Percentiles rank a stretch among this genome's conserved stretches.
phyloP scores from a whole-genome alignment of 1,284 basidiomycete genomes.

The Cryptococcus maquisensis region DNA sequence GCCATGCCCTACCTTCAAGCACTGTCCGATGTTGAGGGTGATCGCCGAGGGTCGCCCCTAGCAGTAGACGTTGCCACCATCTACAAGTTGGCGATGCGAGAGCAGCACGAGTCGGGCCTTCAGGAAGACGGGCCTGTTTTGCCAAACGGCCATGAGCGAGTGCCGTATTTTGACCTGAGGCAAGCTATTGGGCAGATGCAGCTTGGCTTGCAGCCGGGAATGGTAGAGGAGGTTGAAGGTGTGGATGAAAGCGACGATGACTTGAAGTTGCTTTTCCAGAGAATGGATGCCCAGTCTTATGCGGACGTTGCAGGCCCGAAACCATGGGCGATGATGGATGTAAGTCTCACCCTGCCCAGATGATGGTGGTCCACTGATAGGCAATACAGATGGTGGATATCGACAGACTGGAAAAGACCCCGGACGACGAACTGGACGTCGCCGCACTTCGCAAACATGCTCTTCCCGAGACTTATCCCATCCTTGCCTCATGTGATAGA shows the following conservation, averaged over 20 bases:
- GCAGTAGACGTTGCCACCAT: slow-evolving; percentile 4
- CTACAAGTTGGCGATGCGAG: slow-evolving; percentile 2
- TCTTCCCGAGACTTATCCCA: slow-evolving; percentile 16
- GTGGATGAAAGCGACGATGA: not conserved
- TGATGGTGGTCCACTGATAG: not conserved
- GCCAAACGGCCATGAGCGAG: slow-evolving; percentile 47
- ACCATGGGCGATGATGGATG: slow-evolving; percentile 50
- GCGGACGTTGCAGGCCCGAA: slow-evolving; percentile 55
- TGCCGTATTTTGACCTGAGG: slow-evolving; percentile 57
- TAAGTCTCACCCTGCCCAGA: slow-evolving; percentile 36
- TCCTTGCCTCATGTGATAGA: slow-evolving; percentile 16
- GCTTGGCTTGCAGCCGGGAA: slow-evolving; percentile 40
- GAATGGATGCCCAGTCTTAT: slow-evolving; percentile 44
- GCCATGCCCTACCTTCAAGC: slow-evolving; percentile 69
- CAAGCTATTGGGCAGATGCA: slow-evolving; percentile 60
- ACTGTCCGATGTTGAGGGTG: slow-evolving; percentile 59
- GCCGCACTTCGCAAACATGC: slow-evolving; percentile 51
- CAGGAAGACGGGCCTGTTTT: slow-evolving; percentile 45
- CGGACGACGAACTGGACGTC: slow-evolving; percentile 62
- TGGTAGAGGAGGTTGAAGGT: not conserved
- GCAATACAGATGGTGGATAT: slow-evolving; percentile 45
- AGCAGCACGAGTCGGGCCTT: slow-evolving; percentile 5
- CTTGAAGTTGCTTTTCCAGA: slow-evolving; percentile 1
- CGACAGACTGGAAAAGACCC: slow-evolving; percentile 43
- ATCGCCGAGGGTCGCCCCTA: not conserved